These are phyloP conservation scores for Eucalyptus caleyi DNA, from an alignment of 345 rosid genomes.

Conservation along the genomic window DNA sequence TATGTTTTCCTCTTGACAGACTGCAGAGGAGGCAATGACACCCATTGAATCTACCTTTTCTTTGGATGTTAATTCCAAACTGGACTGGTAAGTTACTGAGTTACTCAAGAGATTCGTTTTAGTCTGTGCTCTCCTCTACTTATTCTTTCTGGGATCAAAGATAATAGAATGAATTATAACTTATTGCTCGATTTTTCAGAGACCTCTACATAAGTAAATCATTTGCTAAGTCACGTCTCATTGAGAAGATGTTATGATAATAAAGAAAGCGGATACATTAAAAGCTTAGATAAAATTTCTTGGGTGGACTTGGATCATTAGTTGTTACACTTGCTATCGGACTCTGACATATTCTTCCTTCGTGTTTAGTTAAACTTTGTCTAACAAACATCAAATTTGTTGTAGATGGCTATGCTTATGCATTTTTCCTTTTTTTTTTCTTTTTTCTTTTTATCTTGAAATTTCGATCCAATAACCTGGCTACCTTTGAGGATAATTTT, in stretches of 20 bases:
- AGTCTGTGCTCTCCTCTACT: not conserved
- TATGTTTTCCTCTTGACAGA: constrained; percentile 30
- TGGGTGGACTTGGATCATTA: not conserved
- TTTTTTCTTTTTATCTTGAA: not conserved
- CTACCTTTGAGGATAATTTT: not conserved
- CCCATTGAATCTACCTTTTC: constrained; percentile 98
- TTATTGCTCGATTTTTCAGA: not conserved
- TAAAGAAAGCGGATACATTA: not conserved
- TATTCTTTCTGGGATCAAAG: not conserved
- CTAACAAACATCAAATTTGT: not conserved
- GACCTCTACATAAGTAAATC: not conserved
- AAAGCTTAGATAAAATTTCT: not conserved
- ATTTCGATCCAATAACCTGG: not conserved
- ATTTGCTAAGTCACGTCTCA: not conserved
- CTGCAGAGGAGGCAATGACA: constrained; percentile 99
- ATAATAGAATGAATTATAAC: not conserved
- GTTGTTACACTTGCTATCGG: not conserved
- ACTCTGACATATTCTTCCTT: not conserved
- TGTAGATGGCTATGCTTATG: not conserved
- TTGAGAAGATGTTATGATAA: not conserved
- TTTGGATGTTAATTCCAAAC: constrained; percentile 88
- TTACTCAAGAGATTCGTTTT: not conserved
- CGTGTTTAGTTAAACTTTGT: not conserved
- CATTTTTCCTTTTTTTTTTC: not conserved
- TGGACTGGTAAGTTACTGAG: constrained; percentile 64